A percentile compares a stretch with the other conserved stretches of the same genome.
phyloP scores from a whole-genome alignment of 176 grass and related monocot genomes.

The Elymus sibiricus region DNA sequence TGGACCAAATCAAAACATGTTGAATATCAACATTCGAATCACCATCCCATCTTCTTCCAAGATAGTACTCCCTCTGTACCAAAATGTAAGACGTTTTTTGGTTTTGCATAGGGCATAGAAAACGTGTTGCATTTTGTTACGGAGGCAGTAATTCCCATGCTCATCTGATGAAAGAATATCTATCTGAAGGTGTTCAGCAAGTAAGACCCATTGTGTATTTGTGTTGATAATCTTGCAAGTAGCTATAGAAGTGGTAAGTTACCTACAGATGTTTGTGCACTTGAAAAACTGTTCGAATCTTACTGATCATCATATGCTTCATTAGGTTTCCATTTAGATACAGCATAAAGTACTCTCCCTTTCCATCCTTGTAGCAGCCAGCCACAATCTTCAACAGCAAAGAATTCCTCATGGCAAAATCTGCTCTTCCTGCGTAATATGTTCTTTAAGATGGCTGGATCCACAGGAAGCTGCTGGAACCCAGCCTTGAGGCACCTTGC shows the following conservation, averaged over 20 bases:
- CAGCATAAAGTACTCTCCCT: conserved; percentile 28
- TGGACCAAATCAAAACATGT: background rate
- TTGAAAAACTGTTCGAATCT: background rate
- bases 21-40: background rate
- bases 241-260: background rate
- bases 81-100: no score
- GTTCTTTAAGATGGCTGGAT: conserved; percentile 14
- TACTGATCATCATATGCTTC: background rate
- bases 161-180: background rate
- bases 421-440: no score
- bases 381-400: conserved; percentile 29
- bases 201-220: background rate
- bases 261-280: background rate
- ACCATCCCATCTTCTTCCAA: background rate
- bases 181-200: background rate
- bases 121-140: no score
- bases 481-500: conserved; percentile 35
- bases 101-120: no score
- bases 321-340: conserved; percentile 44
- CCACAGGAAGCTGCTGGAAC: conserved; percentile 40
- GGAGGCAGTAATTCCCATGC: background rate
- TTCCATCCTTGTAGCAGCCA: conserved; percentile 60
- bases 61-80: background rate
- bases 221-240: background rate
- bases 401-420: conserved; percentile 44